Evolutionary conservation across 169 alveolate genomes (phyloP).

Genomic region (Perkinsus marinus): DNA sequence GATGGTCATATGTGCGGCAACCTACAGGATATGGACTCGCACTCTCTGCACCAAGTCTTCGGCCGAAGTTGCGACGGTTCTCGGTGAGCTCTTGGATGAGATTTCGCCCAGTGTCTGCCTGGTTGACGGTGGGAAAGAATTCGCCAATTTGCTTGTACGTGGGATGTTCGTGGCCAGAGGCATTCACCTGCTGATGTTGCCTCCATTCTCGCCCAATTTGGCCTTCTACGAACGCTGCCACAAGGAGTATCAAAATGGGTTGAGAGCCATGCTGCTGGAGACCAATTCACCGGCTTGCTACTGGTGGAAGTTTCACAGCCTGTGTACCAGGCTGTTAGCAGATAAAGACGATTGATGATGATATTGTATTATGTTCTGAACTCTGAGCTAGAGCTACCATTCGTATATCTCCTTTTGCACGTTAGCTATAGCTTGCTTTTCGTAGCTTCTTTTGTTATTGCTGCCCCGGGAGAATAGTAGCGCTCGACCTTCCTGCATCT

Average conservation of each 20-base stretch:
- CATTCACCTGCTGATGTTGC: background rate
- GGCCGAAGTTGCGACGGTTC: background rate
- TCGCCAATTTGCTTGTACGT: background rate
- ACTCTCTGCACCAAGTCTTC: background rate
- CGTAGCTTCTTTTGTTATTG: too few species aligned
- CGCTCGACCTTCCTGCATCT: background rate
- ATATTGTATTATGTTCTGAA: too few species aligned
- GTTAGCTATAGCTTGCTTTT: too few species aligned
- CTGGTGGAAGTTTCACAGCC: background rate
- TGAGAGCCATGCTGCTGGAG: background rate
- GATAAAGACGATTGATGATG: too few species aligned
- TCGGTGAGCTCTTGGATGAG: background rate
- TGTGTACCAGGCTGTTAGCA: too few species aligned
- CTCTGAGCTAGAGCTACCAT: too few species aligned
- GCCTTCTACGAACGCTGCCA: background rate
- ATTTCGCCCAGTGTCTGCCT: background rate
- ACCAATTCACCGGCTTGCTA: background rate
- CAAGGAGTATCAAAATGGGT: background rate
- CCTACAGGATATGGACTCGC: background rate
- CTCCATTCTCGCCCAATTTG: background rate
- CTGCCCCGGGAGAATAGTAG: too few species aligned
- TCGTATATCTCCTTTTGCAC: too few species aligned
- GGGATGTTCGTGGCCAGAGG: background rate
- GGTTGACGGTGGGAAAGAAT: background rate
- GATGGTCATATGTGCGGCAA: background rate